Conservation (phyloP, 768 basidiomycete genomes). For the Mycena capillaripes region DNA sequence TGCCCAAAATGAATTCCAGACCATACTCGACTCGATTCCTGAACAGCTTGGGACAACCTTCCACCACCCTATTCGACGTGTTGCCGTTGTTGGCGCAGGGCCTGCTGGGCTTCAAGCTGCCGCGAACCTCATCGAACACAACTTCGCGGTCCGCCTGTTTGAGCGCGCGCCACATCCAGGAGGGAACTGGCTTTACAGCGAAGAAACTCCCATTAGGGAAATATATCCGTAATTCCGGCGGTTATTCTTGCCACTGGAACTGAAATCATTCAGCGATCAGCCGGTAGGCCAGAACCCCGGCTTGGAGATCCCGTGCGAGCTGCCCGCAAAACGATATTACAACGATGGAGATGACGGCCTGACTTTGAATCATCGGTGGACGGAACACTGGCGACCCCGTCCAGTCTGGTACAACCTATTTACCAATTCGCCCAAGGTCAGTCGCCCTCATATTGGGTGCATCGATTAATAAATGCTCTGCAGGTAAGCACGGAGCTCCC, state of each 20-base stretch:
- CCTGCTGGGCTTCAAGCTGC: slow-evolving; percentile 35
- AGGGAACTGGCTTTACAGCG: slow-evolving; percentile 42
- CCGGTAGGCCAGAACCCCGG: neutral
- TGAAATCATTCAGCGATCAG: slow-evolving; percentile 17
- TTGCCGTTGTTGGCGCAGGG: slow-evolving; percentile 34
- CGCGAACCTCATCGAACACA: slow-evolving; percentile 26
- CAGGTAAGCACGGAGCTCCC: slow-evolving; percentile 31
- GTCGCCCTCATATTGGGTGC: neutral
- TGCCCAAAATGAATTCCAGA: neutral
- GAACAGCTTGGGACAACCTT: slow-evolving; percentile 2
- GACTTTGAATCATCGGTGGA: slow-evolving; percentile 18
- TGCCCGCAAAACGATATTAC: slow-evolving; percentile 10
- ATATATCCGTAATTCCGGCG: slow-evolving; percentile 28
- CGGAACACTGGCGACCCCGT: slow-evolving; percentile 24
- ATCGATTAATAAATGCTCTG: neutral
- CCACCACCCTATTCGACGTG: slow-evolving; percentile 21
- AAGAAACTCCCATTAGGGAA: slow-evolving; percentile 35
- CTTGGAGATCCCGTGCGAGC: slow-evolving; percentile 3
- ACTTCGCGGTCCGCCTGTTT: slow-evolving; percentile 29
- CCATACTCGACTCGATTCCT: neutral
- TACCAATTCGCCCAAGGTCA: slow-evolving; percentile 22
- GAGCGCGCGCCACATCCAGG: slow-evolving; percentile 36
- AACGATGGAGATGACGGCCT: slow-evolving; percentile 25
- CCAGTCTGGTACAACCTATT: slow-evolving; percentile 25
- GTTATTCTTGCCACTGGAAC: neutral